Conservation (phyloP, 768 basidiomycete genomes). For the Trametes meyenii region DNA sequence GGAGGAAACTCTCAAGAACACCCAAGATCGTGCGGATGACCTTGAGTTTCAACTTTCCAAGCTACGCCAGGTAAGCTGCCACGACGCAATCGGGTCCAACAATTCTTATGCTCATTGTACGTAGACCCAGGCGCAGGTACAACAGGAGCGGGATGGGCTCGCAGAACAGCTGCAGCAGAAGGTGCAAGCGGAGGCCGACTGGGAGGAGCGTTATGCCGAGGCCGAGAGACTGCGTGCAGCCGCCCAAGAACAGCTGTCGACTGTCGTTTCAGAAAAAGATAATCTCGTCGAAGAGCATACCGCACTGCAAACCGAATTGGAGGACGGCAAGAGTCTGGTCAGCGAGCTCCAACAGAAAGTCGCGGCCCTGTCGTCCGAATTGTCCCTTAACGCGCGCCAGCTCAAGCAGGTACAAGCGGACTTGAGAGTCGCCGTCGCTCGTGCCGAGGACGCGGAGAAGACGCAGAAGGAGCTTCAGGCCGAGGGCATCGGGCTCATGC, state of each 20-base stretch:
- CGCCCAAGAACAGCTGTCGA: constrained; percentile 46
- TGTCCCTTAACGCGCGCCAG: constrained; percentile 55
- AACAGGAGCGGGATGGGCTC: constrained; percentile 61
- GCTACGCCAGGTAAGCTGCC: constrained; percentile 64
- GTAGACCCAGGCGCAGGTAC: constrained; percentile 60
- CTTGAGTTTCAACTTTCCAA: constrained; percentile 82
- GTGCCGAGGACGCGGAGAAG: constrained; percentile 75
- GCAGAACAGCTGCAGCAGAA: constrained; percentile 48
- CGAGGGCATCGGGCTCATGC: constrained; percentile 79
- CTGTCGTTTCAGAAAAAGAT: constrained; percentile 50
- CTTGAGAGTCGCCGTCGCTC: constrained; percentile 60
- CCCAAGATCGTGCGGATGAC: constrained; percentile 81
- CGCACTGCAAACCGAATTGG: constrained; percentile 50
- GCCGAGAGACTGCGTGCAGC: constrained; percentile 46
- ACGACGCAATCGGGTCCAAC: no score
- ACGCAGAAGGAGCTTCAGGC: constrained; percentile 72
- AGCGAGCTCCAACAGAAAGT: constrained; percentile 63
- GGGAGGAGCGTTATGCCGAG: constrained; percentile 49
- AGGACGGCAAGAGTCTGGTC: constrained; percentile 48
- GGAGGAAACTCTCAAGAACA: constrained; percentile 73
- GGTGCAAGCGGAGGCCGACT: constrained; percentile 48
- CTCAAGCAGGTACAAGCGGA: constrained; percentile 68
- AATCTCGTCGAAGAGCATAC: constrained; percentile 52
- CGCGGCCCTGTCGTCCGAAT: constrained; percentile 53
- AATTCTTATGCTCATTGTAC: neutral